Percentiles rank a stretch among this genome's conserved stretches.
These are phyloP conservation scores for Balakata baccata DNA, from an alignment of 345 rosid genomes.

Conservation along the genomic window DNA sequence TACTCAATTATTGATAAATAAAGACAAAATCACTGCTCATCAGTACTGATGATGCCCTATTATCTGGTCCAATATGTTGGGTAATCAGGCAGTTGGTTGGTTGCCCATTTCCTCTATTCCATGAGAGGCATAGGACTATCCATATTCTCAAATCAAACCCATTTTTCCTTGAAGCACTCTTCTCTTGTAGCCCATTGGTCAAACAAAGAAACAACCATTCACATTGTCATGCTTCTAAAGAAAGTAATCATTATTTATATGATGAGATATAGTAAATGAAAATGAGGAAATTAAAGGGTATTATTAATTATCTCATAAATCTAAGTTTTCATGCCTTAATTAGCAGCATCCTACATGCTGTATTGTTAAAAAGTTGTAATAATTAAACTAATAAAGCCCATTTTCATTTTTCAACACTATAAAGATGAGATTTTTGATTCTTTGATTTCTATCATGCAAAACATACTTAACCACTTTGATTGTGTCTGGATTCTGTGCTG, in stretches of 20 bases:
- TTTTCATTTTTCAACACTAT: too few species aligned
- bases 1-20: slow-evolving; percentile 30
- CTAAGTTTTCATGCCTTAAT: background rate
- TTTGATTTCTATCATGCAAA: background rate
- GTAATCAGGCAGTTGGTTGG: background rate
- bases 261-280: background rate
- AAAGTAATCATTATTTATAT: background rate
- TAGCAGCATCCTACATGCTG: background rate
- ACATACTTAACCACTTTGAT: background rate
- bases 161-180: background rate
- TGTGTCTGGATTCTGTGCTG: background rate
- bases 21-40: slow-evolving; percentile 22
- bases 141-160: background rate
- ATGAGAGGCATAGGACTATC: background rate
- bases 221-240: slow-evolving; percentile 14
- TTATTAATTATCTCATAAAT: background rate
- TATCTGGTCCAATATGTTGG: slow-evolving; percentile 21
- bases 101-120: slow-evolving; percentile 17
- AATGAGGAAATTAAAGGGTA: background rate
- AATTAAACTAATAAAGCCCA: background rate
- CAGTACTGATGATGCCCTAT: slow-evolving; percentile 19
- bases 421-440: background rate
- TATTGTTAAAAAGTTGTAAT: background rate
- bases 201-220: slow-evolving; percentile 25
- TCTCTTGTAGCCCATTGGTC: slow-evolving; percentile 24